Conservation (phyloP, 805 yeast genomes). For the Kodamaea fukazawae region DNA sequence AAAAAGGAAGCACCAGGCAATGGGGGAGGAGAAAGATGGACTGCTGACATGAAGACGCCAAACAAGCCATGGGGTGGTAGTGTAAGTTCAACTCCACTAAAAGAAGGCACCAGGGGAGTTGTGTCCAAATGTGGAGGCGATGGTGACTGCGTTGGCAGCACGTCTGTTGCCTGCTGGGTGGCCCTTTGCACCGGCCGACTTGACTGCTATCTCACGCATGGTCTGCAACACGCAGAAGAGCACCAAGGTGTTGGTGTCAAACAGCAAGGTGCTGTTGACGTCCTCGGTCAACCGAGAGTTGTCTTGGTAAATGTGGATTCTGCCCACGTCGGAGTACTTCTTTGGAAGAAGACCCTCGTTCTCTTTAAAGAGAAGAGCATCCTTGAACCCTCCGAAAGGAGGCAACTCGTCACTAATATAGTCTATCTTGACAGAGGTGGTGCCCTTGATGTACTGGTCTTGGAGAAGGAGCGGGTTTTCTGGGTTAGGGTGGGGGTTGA, state of each 20-base stretch:
- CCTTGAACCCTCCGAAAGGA: conserved; percentile 38
- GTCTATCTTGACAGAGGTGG: conserved; percentile 8
- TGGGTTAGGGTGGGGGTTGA: conserved; percentile 34
- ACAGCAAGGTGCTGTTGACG: conserved; percentile 29
- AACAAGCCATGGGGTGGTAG: too few relatives aligned
- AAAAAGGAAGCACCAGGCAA: too few relatives aligned
- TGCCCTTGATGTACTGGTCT: conserved; percentile 1
- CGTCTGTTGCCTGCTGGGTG: neutral
- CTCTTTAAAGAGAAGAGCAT: conserved; percentile 21
- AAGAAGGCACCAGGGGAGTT: neutral
- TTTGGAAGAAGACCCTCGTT: conserved; percentile 25
- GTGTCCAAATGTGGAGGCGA: neutral
- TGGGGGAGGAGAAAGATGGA: too few relatives aligned
- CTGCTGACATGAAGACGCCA: too few relatives aligned
- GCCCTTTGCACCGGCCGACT: conserved; percentile 16
- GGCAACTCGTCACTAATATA: conserved; percentile 33
- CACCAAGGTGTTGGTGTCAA: conserved; percentile 32
- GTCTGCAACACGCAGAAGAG: conserved; percentile 29
- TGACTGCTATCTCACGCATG: conserved; percentile 30
- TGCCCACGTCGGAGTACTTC: conserved; percentile 34
- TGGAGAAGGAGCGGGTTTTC: conserved; percentile 22
- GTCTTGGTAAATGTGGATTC: conserved; percentile 35
- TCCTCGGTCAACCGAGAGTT: conserved; percentile 7
- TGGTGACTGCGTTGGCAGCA: neutral
- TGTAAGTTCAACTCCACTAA: too few relatives aligned